Percentiles rank a stretch among this genome's conserved stretches.
phyloP scores from a whole-genome alignment of 768 basidiomycete species.

The Xanthoconium purpureum region DNA sequence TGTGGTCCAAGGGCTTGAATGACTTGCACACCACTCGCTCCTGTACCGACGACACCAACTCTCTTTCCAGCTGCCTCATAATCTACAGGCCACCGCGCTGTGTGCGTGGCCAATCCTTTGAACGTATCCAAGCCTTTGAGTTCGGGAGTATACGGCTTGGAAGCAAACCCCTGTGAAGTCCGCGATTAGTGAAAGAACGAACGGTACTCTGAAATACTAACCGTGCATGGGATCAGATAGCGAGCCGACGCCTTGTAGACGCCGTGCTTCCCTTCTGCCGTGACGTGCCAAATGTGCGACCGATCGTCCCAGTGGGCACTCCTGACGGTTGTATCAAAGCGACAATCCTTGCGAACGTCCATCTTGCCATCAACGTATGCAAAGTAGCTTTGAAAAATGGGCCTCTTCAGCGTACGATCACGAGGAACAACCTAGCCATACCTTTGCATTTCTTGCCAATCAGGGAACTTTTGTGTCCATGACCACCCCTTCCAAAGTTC shows the following conservation, averaged over 20 bases:
- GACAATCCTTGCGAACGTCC: conserved; percentile 9
- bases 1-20: conserved; percentile 3
- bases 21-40: conserved; percentile 6
- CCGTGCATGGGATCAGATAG: conserved; percentile 5
- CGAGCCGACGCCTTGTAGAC: conserved; percentile 3
- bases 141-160: conserved; percentile 6
- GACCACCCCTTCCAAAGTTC: conserved; percentile 16
- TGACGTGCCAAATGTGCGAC: conserved; percentile 7
- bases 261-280: neutral
- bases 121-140: conserved; percentile 2
- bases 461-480: conserved; percentile 11
- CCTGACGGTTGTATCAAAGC: conserved; percentile 11
- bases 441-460: conserved; percentile 6
- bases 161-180: neutral
- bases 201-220: neutral
- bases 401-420: neutral
- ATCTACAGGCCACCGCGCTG: conserved; percentile 4
- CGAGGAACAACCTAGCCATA: neutral
- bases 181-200: neutral
- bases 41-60: conserved; percentile 8
- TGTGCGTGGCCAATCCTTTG: conserved; percentile 3
- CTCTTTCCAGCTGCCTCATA: conserved; percentile 5
- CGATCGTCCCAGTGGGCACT: conserved; percentile 9
- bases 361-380: conserved; percentile 9
- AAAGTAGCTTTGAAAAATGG: conserved; percentile 1